A percentile compares a stretch with the other conserved stretches of the same genome.
Evolutionary conservation across 2,329 filamentous ascomycete species (phyloP).

Genomic region (Claviceps humidiphila): DNA sequence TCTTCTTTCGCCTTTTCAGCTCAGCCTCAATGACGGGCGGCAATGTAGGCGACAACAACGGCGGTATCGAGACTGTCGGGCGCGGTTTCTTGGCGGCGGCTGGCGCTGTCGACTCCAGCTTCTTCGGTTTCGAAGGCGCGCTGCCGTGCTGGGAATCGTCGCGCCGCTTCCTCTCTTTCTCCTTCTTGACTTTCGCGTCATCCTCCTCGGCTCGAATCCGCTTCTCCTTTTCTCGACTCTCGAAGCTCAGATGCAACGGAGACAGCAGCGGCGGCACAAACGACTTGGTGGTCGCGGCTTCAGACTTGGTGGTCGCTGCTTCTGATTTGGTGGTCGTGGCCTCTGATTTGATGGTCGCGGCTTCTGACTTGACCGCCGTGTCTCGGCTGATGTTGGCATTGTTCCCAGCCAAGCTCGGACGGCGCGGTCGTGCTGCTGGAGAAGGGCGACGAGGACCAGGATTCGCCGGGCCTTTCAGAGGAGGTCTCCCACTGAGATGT

Average conservation of each 20-base stretch:
- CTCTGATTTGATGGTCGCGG: neutral
- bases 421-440: conserved; percentile 25
- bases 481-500: conserved; percentile 24
- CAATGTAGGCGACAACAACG: conserved; percentile 42
- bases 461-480: conserved; percentile 17
- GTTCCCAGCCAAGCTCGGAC: conserved; percentile 19
- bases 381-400: conserved; percentile 23
- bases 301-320: too few species aligned
- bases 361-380: conserved; percentile 25
- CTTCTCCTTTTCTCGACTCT: conserved; percentile 23
- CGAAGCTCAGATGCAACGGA: conserved; percentile 34
- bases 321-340: too few species aligned
- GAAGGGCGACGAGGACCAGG: conserved; percentile 17
- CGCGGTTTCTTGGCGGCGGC: conserved; percentile 24
- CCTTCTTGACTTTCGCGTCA: conserved; percentile 14
- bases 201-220: conserved; percentile 12
- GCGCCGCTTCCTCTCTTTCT: conserved; percentile 18
- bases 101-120: conserved; percentile 12
- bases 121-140: conserved; percentile 19
- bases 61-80: conserved; percentile 27
- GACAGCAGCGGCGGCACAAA: conserved; percentile 39
- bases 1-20: conserved; percentile 20
- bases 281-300: conserved; percentile 19
- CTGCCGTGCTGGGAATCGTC: conserved; percentile 16
- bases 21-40: conserved; percentile 36